Percentiles rank a stretch among this genome's conserved stretches.
Conservation (phyloP, 805 yeast species). For the Pichia cephalocereana region DNA sequence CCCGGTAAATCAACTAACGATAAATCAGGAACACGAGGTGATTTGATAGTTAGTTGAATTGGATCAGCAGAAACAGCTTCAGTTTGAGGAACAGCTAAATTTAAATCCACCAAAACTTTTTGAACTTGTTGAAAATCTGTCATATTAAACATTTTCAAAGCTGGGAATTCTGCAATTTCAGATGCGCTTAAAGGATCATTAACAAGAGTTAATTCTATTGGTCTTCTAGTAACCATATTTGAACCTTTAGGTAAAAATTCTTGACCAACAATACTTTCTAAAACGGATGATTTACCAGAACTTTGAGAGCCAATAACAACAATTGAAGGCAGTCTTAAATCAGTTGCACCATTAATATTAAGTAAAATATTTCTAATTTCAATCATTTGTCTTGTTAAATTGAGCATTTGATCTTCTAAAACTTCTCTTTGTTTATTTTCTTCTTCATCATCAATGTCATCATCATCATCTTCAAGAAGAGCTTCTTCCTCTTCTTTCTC, state of each 20-base stretch:
- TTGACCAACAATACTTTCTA: constrained; percentile 96
- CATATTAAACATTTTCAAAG: constrained; percentile 68
- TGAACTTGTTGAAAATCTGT: constrained; percentile 88
- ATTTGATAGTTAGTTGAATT: constrained; percentile 81
- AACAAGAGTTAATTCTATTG: constrained; percentile 87
- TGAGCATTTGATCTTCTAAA: constrained; percentile 74
- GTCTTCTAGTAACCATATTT: constrained; percentile 97
- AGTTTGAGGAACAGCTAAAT: constrained; percentile 80
- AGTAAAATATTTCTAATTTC: constrained; percentile 79
- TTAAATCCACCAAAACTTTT: constrained; percentile 74
- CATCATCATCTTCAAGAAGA: constrained; percentile 35
- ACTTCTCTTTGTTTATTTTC: constrained; percentile 39
- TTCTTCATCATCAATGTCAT: constrained; percentile 35
- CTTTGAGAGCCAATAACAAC: constrained; percentile 97
- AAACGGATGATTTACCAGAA: constrained; percentile 92
- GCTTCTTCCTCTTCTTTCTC: constrained; percentile 40
- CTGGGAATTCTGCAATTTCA: constrained; percentile 90
- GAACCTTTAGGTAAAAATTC: constrained; percentile 95
- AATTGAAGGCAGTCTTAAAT: constrained; percentile 81
- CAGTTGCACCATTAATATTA: constrained; percentile 62
- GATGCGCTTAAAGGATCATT: constrained; percentile 75
- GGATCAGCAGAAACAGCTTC: constrained; percentile 92
- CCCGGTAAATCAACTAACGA: constrained; percentile 96
- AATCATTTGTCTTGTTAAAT: constrained; percentile 91
- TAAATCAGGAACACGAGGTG: constrained; percentile 86